These are phyloP conservation scores for Fusarium devonianum DNA, from an alignment of 2,329 filamentous ascomycete species.

Conservation along the genomic window DNA sequence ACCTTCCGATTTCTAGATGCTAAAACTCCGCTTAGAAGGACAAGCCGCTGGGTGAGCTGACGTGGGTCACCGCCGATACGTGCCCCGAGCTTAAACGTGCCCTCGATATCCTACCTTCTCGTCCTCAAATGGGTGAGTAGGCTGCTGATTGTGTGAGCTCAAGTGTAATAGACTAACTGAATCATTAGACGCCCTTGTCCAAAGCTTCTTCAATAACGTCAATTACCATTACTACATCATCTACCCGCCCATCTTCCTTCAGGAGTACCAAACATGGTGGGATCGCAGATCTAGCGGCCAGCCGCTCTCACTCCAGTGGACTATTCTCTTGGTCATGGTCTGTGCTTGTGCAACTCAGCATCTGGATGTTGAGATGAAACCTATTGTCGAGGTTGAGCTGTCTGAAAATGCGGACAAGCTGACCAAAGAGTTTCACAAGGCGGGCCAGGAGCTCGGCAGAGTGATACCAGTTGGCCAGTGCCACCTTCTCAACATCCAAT, in stretches of 20 bases:
- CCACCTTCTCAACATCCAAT: conserved; percentile 46
- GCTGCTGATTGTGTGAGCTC: too few relatives aligned
- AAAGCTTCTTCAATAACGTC: conserved; percentile 47
- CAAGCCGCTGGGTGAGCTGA: conserved; percentile 24
- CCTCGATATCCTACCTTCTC: conserved; percentile 42
- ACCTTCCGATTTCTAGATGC: too few relatives aligned
- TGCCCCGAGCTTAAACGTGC: conserved; percentile 45
- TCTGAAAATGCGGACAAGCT: conserved; percentile 38
- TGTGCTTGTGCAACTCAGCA: conserved; percentile 49
- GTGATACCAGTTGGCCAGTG: conserved; percentile 45
- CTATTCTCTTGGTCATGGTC: conserved; percentile 47
- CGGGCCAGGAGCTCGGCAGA: conserved; percentile 43
- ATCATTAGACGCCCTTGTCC: conserved; percentile 44
- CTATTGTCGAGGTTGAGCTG: conserved; percentile 42
- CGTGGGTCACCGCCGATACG: conserved; percentile 25
- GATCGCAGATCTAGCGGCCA: conserved; percentile 34
- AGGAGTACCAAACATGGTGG: conserved; percentile 49
- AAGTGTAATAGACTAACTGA: conserved; percentile 6
- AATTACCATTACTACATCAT: conserved; percentile 51
- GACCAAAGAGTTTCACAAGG: conserved; percentile 44
- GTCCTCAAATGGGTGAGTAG: conserved; percentile 46
- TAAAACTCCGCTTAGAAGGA: conserved; percentile 10
- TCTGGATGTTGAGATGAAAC: conserved; percentile 40
- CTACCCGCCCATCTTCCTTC: conserved; percentile 45
- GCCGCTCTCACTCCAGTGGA: conserved; percentile 46